Conservation (phyloP, 2,329 filamentous ascomycete species). For the Diaporthe sp. region DNA sequence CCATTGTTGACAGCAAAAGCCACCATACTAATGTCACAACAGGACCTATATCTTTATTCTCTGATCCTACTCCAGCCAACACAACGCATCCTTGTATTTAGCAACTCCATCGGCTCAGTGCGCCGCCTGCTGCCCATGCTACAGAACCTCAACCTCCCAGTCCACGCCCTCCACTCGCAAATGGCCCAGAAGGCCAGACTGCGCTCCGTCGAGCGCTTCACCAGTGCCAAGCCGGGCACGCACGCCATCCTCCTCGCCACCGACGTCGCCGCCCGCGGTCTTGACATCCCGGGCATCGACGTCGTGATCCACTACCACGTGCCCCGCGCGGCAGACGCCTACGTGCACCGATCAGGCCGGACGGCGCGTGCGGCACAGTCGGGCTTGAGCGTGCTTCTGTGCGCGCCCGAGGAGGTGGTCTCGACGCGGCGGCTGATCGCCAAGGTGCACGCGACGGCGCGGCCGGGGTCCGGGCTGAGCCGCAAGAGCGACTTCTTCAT, state of each 20-base stretch:
- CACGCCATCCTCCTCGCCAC: conserved; percentile 86
- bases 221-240: conserved; percentile 68
- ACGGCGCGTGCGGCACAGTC: conserved; percentile 86
- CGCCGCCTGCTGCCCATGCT: conserved; percentile 88
- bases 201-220: conserved; percentile 92
- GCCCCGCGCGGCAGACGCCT: conserved; percentile 90
- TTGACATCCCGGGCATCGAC: conserved; percentile 92
- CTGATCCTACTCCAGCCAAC: conserved; percentile 86
- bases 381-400: conserved; percentile 89
- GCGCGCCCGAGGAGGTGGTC: conserved; percentile 89
- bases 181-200: conserved; percentile 97
- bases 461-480: conserved; percentile 54
- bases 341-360: conserved; percentile 94
- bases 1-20: conserved; percentile 39
- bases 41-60: conserved; percentile 94
- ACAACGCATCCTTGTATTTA: conserved; percentile 88
- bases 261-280: conserved; percentile 91
- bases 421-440: conserved; percentile 86
- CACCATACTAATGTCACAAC: conserved; percentile 43
- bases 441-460: conserved; percentile 82
- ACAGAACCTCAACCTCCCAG: conserved; percentile 83
- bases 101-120: conserved; percentile 95
- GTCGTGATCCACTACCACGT: conserved; percentile 96
- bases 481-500: conserved; percentile 76
- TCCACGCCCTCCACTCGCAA: conserved; percentile 86